Conservation (phyloP, 331 rosid genomes). For the Malus hybrid region DNA sequence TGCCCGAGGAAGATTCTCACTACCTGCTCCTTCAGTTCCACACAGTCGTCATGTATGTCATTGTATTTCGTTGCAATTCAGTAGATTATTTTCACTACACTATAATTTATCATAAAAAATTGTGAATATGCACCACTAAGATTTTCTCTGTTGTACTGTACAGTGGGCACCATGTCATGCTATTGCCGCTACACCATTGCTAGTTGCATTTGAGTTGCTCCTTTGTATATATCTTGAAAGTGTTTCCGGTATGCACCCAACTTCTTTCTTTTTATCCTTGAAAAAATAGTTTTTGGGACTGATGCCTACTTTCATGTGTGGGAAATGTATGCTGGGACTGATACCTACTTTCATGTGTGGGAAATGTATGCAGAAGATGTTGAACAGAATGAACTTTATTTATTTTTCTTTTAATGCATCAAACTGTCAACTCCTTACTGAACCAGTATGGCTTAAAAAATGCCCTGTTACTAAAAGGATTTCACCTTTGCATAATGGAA, state of each 20-base stretch:
- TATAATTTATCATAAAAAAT: neutral
- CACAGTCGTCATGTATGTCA: constrained; percentile 78
- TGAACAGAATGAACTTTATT: neutral
- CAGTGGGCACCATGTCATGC: constrained; percentile 99
- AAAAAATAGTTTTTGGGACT: neutral
- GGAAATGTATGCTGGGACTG: neutral
- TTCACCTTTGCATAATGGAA: neutral
- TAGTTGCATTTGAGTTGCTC: constrained; percentile 89
- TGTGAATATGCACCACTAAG: neutral
- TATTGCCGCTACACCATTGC: constrained; percentile 82
- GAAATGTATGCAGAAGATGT: neutral
- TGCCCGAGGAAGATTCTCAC: constrained; percentile 96
- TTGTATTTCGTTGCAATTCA: constrained; percentile 12
- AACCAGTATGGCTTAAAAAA: neutral
- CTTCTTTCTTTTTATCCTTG: constrained; percentile 5
- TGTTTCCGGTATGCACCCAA: constrained; percentile 44
- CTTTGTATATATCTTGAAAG: constrained; percentile 97
- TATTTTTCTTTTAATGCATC: neutral
- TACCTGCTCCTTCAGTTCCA: constrained; percentile 96
- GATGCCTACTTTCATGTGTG: no score
- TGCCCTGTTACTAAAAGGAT: constrained; percentile 7
- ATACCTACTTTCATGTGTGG: neutral
- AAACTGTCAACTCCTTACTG: constrained; percentile 14
- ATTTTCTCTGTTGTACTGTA: constrained; percentile 36
- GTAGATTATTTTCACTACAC: neutral